Conservation (phyloP, 169 alveolate species). For the Plasmodium falciparum region DNA sequence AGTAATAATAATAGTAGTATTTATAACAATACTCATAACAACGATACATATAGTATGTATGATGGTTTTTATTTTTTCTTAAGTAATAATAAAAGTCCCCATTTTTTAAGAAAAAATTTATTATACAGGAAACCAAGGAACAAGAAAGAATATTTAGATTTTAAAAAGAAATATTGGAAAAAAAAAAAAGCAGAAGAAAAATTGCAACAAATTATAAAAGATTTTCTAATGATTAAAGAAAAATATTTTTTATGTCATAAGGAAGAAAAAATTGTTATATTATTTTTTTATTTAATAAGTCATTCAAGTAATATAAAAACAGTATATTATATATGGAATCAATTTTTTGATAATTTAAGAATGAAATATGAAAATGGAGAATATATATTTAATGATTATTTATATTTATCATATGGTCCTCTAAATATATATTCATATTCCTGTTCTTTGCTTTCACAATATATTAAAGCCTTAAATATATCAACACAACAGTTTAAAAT, state of each 20-base stretch:
- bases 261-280: slow-evolving; percentile 50
- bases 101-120: slow-evolving; percentile 4
- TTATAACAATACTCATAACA: not conserved
- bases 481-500: slow-evolving; percentile 72
- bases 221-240: slow-evolving; percentile 45
- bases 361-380: slow-evolving; percentile 66
- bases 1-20: no score
- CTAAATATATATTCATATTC: slow-evolving; percentile 49
- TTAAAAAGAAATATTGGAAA: not conserved
- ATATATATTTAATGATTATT: slow-evolving; percentile 43
- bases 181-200: not conserved
- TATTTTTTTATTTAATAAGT: slow-evolving; percentile 56
- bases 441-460: slow-evolving; percentile 61
- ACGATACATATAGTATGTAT: not conserved
- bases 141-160: not conserved
- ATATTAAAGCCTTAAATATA: slow-evolving; percentile 60
- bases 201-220: slow-evolving; percentile 37
- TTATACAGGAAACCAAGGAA: slow-evolving; percentile 5
- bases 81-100: not conserved
- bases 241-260: slow-evolving; percentile 60
- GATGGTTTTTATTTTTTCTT: not conserved
- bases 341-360: slow-evolving; percentile 52
- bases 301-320: slow-evolving; percentile 71
- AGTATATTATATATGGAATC: slow-evolving; percentile 68
- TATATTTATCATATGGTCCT: slow-evolving; percentile 64